Evolutionary conservation across 2,329 filamentous ascomycete species (phyloP).

Genomic region (Beauveria sp.): DNA sequence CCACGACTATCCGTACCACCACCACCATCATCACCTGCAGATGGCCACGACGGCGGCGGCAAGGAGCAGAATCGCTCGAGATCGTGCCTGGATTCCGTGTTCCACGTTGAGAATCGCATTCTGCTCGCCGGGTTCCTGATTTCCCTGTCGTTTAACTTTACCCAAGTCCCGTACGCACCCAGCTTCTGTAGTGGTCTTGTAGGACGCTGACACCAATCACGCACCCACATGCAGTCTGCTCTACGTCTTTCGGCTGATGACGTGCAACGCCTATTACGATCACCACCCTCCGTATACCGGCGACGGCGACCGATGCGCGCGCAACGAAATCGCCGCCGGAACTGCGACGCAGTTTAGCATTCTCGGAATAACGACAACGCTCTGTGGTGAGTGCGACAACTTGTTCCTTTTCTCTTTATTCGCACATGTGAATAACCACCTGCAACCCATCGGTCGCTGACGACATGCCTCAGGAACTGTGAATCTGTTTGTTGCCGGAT

Average conservation of each 20-base stretch:
- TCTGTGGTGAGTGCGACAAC: constrained; percentile 43
- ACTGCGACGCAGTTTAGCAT: constrained; percentile 59
- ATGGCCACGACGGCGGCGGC: not conserved
- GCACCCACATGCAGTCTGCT: constrained; percentile 31
- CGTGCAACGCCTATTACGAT: constrained; percentile 61
- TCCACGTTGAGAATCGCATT: constrained; percentile 36
- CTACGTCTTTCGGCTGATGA: constrained; percentile 65
- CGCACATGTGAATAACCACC: not conserved
- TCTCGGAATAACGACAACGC: constrained; percentile 57
- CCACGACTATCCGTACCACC: not conserved
- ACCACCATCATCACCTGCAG: not conserved
- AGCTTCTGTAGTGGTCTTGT: too few relatives aligned
- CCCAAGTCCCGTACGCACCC: constrained; percentile 38
- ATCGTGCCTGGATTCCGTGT: constrained; percentile 16
- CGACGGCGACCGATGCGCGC: constrained; percentile 47
- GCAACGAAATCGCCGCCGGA: constrained; percentile 54
- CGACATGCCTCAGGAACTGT: constrained; percentile 31
- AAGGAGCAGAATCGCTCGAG: not conserved
- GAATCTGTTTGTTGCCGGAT: constrained; percentile 61
- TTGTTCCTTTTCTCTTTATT: not conserved
- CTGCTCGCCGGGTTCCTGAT: constrained; percentile 54
- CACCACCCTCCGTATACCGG: constrained; percentile 44
- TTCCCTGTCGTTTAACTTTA: constrained; percentile 42
- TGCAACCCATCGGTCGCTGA: not conserved
- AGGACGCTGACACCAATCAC: too few relatives aligned